A percentile compares a stretch with the other conserved stretches of the same genome.
Conservation (phyloP, 768 basidiomycete species). For the Russula foetens region DNA sequence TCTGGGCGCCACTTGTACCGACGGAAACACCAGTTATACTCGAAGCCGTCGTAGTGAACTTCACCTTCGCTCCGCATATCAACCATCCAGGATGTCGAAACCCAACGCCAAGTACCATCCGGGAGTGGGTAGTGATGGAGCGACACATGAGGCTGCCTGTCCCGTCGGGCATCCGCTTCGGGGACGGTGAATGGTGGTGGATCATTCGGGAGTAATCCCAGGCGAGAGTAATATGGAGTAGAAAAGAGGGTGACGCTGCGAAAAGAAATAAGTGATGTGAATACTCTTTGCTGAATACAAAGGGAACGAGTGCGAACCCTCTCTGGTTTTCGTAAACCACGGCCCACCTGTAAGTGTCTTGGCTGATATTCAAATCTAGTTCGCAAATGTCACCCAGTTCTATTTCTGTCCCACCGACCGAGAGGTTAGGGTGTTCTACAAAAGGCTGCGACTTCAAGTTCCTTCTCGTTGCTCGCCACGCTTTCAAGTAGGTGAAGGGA, state of each 20-base stretch:
- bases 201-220: slow-evolving; percentile 62
- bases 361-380: slow-evolving; percentile 23
- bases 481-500: neutral
- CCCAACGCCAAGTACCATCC: slow-evolving; percentile 77
- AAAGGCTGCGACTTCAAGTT: neutral
- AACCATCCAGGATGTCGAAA: slow-evolving; percentile 76
- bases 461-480: neutral
- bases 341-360: slow-evolving; percentile 67
- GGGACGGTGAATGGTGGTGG: slow-evolving; percentile 69
- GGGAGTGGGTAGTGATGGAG: slow-evolving; percentile 64
- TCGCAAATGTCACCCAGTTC: neutral
- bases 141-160: slow-evolving; percentile 45
- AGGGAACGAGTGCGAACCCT: slow-evolving; percentile 37
- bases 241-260: slow-evolving; percentile 60
- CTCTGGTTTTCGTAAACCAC: slow-evolving; percentile 77
- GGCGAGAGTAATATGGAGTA: slow-evolving; percentile 59
- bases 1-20: slow-evolving; percentile 55
- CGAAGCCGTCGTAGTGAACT: slow-evolving; percentile 77
- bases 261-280: neutral
- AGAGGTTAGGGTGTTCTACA: neutral
- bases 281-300: neutral
- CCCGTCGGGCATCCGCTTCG: slow-evolving; percentile 23
- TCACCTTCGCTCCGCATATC: slow-evolving; percentile 80
- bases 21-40: slow-evolving; percentile 78
- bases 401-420: neutral